Conservation (phyloP, 2,329 filamentous ascomycete species). For the Thielaviopsis ethacetica region DNA sequence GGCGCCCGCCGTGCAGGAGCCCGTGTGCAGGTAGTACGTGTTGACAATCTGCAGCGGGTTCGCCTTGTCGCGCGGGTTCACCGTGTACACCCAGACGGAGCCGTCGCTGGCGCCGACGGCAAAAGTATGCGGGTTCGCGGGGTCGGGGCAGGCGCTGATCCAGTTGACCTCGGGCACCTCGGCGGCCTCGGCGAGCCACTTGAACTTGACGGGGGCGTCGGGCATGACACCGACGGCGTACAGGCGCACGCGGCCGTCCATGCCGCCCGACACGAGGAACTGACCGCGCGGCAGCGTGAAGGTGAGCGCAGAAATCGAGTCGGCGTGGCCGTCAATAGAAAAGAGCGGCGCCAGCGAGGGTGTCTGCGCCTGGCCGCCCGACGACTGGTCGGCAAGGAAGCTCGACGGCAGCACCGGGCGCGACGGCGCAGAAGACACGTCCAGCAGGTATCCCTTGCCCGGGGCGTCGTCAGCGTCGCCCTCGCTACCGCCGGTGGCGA, state of each 20-base stretch:
- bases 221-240: conserved; percentile 39
- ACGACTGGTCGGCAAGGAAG: conserved; percentile 49
- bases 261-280: conserved; percentile 68
- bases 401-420: conserved; percentile 59
- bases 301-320: conserved; percentile 72
- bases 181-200: conserved; percentile 59
- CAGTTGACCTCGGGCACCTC: conserved; percentile 96
- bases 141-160: conserved; percentile 58
- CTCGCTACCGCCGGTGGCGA: conserved; percentile 71
- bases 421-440: conserved; percentile 46
- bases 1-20: conserved; percentile 68
- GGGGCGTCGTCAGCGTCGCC: conserved; percentile 40
- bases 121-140: conserved; percentile 59
- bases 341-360: conserved; percentile 46
- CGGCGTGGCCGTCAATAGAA: conserved; percentile 74
- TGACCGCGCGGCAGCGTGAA: conserved; percentile 76
- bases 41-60: conserved; percentile 66
- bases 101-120: conserved; percentile 83
- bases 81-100: conserved; percentile 88
- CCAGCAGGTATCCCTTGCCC: conserved; percentile 75
- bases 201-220: conserved; percentile 31
- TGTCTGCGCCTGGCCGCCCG: conserved; percentile 35
- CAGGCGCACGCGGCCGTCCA: conserved; percentile 68
- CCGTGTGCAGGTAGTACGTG: conserved; percentile 83
- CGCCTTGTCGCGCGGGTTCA: conserved; percentile 46